phyloP scores from a whole-genome alignment of 1,139 yeast species.

The Nadsonia commutata region DNA sequence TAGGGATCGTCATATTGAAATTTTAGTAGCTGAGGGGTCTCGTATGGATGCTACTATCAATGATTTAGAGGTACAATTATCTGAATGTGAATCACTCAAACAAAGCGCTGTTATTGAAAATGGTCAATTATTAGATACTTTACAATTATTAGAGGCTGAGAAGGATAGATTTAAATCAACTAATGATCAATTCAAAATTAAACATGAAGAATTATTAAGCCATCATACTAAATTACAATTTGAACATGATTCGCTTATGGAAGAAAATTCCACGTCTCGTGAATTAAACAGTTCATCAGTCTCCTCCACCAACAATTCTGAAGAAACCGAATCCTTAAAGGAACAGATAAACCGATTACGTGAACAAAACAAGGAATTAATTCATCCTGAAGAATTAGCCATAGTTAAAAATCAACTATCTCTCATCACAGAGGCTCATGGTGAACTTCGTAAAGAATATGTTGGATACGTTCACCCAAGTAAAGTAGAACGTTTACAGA shows the following conservation, averaged over 20 bases:
- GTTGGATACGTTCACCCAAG: neutral
- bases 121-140: constrained; percentile 18
- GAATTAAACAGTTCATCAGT: no score
- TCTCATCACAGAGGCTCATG: neutral
- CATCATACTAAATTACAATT: no score
- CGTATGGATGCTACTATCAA: constrained; percentile 18
- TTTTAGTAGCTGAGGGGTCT: constrained; percentile 18
- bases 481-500: neutral
- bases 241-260: no score
- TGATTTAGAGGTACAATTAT: constrained; percentile 17
- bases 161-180: constrained; percentile 9
- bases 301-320: no score
- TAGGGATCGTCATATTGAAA: constrained; percentile 19
- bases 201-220: neutral
- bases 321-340: neutral
- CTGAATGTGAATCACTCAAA: constrained; percentile 18
- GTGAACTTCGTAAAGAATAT: neutral
- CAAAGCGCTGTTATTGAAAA: constrained; percentile 21
- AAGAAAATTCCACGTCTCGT: no score
- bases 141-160: constrained; percentile 16
- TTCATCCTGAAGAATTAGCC: neutral
- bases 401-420: neutral
- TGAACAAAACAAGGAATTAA: neutral
- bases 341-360: neutral
- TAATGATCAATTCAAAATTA: neutral